Conservation (phyloP, 1,284 basidiomycete genomes). For the Rhodotorula sp. region DNA sequence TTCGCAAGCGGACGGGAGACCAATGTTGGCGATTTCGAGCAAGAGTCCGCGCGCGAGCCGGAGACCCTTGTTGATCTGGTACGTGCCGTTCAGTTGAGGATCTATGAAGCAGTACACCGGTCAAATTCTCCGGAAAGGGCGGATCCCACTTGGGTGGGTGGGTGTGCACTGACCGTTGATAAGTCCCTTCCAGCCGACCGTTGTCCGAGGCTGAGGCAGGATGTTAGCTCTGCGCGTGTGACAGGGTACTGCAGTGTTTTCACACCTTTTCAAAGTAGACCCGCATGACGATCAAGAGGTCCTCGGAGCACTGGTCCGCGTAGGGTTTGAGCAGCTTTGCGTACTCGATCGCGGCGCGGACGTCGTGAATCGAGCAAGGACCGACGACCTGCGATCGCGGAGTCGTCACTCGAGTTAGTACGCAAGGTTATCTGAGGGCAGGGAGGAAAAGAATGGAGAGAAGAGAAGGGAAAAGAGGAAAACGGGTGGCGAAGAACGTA, state of each 20-base stretch:
- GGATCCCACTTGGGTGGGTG: too few species aligned
- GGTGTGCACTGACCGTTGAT: slow-evolving; percentile 65
- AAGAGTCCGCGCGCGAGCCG: slow-evolving; percentile 85
- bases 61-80: slow-evolving; percentile 95
- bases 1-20: slow-evolving; percentile 51
- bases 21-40: slow-evolving; percentile 63
- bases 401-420: neutral
- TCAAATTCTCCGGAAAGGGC: neutral
- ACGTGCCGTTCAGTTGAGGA: slow-evolving; percentile 73
- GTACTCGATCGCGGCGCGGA: slow-evolving; percentile 78
- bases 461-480: slow-evolving; percentile 49
- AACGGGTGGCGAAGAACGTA: slow-evolving; percentile 59
- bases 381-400: slow-evolving; percentile 52
- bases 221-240: neutral
- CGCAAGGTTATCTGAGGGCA: neutral
- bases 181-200: slow-evolving; percentile 97
- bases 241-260: neutral
- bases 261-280: slow-evolving; percentile 84
- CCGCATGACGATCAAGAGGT: slow-evolving; percentile 91
- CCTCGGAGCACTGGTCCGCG: slow-evolving; percentile 73
- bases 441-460: neutral
- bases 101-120: slow-evolving; percentile 49
- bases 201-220: slow-evolving; percentile 68
- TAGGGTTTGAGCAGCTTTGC: slow-evolving; percentile 72
- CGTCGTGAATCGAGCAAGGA: slow-evolving; percentile 89